Evolutionary conservation across 495 filamentous ascomycete genomes (phyloP), one percentile per base, ranked within the genome.

Genomic region (Xylaria grammica): DNA sequence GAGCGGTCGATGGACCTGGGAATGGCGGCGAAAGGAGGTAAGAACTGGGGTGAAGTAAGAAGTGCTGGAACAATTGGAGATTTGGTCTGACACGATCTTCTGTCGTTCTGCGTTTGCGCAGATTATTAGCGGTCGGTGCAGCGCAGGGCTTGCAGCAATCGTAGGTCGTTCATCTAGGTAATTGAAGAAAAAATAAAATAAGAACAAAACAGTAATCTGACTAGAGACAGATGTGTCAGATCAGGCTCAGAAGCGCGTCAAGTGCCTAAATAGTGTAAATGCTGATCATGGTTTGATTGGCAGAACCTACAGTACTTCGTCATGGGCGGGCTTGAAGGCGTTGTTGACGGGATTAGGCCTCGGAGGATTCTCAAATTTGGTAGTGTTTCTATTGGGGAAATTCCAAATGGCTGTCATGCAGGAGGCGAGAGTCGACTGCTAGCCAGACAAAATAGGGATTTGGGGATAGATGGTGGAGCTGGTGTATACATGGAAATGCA

Each of bases 401-500:
- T 59, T 59, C 56, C 42, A 59, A 59, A 59, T 49, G 26, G 60
- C 48, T 20, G 40, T 50, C 45, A 50, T 38, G 45, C 45, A 52
- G 59, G 34, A 38, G 46, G 45, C 45, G 57, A 17, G 30, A 24
- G 49, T 54, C 24, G 26, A 44, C 44, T 4, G 58, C 30, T 53
- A 54, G 51, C 30, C 36, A 49, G 38, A 10, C 27, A 54, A 36
- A 17, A 45, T 54, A 50, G 15, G 24, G 15, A 34, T 54, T 53
- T 42, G 49, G 36, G 52, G 61, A 48, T 56, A 30, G 48, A 0
- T 32, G n/a, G 42, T 44, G 19, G 53, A 64, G 62, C 62, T 40
- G 52, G 9, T 50, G 45, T 27, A 40, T 36, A 36, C 38, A 44
- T 55, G 29, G 10, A 64, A 57, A 64, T 64, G 53, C 62, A 64